These are phyloP conservation scores for Fennellomyces sp. DNA, from an alignment of 371 early-diverging fungal species.

Conservation along the genomic window DNA sequence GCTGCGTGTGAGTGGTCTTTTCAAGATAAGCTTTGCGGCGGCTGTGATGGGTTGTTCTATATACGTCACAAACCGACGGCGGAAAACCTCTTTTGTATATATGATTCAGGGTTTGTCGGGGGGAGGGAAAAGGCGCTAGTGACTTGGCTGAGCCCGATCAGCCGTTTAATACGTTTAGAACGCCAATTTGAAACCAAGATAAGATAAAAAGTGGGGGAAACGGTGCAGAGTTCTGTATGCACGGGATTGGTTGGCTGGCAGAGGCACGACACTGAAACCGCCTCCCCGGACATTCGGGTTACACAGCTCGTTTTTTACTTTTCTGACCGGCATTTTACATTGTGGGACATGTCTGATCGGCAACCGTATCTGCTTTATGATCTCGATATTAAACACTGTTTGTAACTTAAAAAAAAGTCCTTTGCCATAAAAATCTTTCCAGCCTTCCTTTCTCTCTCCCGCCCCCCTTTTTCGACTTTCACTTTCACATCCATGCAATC, in stretches of 20 bases:
- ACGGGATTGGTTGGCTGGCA: too few relatives aligned
- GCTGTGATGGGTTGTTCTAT: neutral
- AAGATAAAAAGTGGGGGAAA: too few relatives aligned
- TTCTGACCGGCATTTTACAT: constrained; percentile 4
- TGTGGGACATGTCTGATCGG: constrained; percentile 3
- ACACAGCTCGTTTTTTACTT: neutral
- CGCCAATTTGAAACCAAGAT: too few relatives aligned
- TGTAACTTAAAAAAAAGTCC: neutral
- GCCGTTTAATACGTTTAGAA: too few relatives aligned
- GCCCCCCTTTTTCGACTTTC: neutral
- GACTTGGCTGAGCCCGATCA: too few relatives aligned
- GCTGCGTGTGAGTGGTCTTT: neutral
- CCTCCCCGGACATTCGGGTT: constrained; percentile 3
- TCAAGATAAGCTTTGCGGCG: neutral
- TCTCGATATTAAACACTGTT: constrained; percentile 11
- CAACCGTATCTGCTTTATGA: constrained; percentile 10
- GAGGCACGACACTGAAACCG: too few relatives aligned
- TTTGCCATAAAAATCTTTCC: constrained; percentile 1
- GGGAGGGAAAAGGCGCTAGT: too few relatives aligned
- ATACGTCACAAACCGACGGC: too few relatives aligned
- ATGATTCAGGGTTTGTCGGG: too few relatives aligned
- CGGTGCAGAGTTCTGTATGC: too few relatives aligned
- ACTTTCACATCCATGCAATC: neutral
- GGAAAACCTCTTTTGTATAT: too few relatives aligned
- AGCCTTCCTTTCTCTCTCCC: constrained; percentile 8